These are phyloP conservation scores for Raddia guianensis DNA, from an alignment of 176 grass and related monocot genomes.

Conservation along the genomic window DNA sequence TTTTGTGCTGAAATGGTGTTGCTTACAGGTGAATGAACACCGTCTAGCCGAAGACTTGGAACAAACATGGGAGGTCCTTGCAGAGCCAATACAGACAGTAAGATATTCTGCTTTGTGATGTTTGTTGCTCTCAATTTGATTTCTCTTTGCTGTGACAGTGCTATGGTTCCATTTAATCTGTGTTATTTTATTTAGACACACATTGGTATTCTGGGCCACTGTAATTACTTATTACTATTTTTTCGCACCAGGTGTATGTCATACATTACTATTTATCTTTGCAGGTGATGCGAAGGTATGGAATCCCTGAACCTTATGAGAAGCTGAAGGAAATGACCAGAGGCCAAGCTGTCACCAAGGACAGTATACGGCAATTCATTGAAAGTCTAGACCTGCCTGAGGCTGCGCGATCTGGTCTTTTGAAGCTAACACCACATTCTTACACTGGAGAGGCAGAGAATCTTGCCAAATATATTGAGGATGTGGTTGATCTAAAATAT, in stretches of 20 bases:
- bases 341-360: slow-evolving; percentile 74
- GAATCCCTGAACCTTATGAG: slow-evolving; percentile 81
- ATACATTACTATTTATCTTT: neutral
- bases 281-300: slow-evolving; percentile 94
- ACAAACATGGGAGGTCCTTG: slow-evolving; percentile 94
- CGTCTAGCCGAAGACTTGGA: slow-evolving; percentile 81
- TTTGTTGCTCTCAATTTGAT: neutral
- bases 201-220: neutral
- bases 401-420: slow-evolving; percentile 51
- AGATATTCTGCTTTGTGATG: slow-evolving; percentile 23
- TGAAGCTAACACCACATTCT: slow-evolving; percentile 70
- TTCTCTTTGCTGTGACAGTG: neutral
- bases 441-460: slow-evolving; percentile 80
- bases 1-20: slow-evolving; percentile 16
- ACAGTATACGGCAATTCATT: slow-evolving; percentile 78
- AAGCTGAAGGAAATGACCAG: slow-evolving; percentile 93
- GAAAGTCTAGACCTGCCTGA: slow-evolving; percentile 70
- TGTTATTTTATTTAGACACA: neutral
- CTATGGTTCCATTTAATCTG: slow-evolving; percentile 8
- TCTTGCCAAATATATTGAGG: slow-evolving; percentile 64
- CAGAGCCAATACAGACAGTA: slow-evolving; percentile 90
- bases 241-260: neutral
- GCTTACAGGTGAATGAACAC: slow-evolving; percentile 68
- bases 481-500: slow-evolving; percentile 49
- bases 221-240: neutral